phyloP scores from a whole-genome alignment of 192 early-diverging fungal species.

The Umbelopsis sp. region DNA sequence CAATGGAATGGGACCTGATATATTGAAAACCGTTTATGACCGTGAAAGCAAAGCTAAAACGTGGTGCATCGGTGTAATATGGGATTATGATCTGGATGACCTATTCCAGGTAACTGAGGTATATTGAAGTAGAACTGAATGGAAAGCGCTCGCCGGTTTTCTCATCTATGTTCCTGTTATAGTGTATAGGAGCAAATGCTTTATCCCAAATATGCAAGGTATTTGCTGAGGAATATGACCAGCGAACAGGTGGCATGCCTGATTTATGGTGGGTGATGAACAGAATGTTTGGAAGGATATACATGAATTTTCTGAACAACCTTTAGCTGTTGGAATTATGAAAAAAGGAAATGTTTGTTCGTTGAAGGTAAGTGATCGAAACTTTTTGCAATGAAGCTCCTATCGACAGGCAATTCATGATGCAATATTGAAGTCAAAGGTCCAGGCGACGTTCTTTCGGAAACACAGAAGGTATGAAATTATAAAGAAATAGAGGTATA shows the following conservation, averaged over 20 bases:
- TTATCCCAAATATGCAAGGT: slow-evolving; percentile 60
- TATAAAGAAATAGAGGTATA: no score
- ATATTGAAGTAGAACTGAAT: background rate
- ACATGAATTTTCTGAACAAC: background rate
- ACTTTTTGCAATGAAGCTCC: background rate
- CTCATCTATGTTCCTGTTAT: slow-evolving; percentile 21
- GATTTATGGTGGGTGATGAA: slow-evolving; percentile 57
- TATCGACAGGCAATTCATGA: background rate
- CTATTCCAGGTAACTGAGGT: slow-evolving; percentile 54
- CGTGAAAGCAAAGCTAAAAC: slow-evolving; percentile 42
- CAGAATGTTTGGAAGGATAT: background rate
- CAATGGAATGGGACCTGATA: slow-evolving; percentile 26
- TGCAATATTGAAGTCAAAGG: slow-evolving; percentile 55
- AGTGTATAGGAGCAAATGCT: slow-evolving; percentile 59
- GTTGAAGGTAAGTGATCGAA: slow-evolving; percentile 48
- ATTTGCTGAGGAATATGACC: slow-evolving; percentile 63
- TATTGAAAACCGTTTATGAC: slow-evolving; percentile 41
- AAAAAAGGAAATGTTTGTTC: slow-evolving; percentile 56
- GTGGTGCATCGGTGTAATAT: slow-evolving; percentile 51
- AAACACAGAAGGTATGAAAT: slow-evolving; percentile 52
- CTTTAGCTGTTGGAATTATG: slow-evolving; percentile 61
- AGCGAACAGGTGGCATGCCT: slow-evolving; percentile 66
- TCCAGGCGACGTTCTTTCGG: slow-evolving; percentile 67
- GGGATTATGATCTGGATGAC: slow-evolving; percentile 45
- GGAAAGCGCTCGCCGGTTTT: background rate